These are phyloP conservation scores for Euphrasia arctica DNA, from an alignment of 305 asterid species.

Conservation along the genomic window DNA sequence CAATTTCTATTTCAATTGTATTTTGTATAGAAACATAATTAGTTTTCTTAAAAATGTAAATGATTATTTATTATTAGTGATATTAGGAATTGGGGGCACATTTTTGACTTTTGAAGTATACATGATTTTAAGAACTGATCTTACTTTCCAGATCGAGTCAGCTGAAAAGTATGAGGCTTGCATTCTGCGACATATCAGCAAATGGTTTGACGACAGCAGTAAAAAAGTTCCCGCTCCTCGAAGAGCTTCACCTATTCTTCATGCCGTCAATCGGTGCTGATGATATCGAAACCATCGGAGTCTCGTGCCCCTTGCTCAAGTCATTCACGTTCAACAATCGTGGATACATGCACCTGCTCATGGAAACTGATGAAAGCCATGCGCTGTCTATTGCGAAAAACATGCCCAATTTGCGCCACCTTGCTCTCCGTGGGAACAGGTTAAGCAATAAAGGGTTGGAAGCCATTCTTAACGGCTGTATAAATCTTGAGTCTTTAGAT, in stretches of 20 bases:
- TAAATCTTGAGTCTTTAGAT: slow-evolving; percentile 39
- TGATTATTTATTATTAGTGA: too few species aligned
- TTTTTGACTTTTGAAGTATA: too few species aligned
- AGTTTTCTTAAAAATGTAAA: too few species aligned
- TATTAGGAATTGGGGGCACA: too few species aligned
- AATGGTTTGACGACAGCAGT: slow-evolving; percentile 26
- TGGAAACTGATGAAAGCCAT: slow-evolving; percentile 4
- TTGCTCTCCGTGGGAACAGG: slow-evolving; percentile 27
- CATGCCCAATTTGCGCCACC: slow-evolving; percentile 41
- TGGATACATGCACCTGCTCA: slow-evolving; percentile 20
- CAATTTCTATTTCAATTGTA: not conserved
- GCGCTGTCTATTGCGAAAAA: slow-evolving; percentile 36
- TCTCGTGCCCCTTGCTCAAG: slow-evolving; percentile 39
- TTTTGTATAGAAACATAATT: too few species aligned
- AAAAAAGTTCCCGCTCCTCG: slow-evolving; percentile 35
- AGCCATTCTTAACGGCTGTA: slow-evolving; percentile 45
- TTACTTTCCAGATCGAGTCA: slow-evolving; percentile 9
- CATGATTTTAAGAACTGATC: not conserved
- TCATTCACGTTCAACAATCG: slow-evolving; percentile 35
- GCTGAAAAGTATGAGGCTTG: slow-evolving; percentile 33
- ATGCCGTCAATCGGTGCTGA: not conserved
- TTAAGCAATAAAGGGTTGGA: slow-evolving; percentile 30
- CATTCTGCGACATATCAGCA: slow-evolving; percentile 20
- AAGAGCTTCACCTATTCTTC: slow-evolving; percentile 43
- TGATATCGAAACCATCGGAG: slow-evolving; percentile 41